A percentile compares a stretch with the other conserved stretches of the same genome.
phyloP scores from a whole-genome alignment of 2,329 filamentous ascomycete genomes.

The Monilinia fructicola region DNA sequence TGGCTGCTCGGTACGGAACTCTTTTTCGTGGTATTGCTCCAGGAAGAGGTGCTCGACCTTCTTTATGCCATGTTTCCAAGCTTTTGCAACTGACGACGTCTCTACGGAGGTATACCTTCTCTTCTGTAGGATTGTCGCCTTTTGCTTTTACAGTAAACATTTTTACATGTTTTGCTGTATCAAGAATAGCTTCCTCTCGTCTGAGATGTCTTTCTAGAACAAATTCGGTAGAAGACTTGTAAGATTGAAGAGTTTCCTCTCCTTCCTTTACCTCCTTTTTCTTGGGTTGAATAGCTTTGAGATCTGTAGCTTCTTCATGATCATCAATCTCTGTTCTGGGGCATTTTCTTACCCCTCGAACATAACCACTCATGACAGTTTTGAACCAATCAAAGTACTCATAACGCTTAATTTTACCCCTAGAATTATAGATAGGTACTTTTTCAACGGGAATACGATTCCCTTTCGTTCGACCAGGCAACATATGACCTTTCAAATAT shows the following conservation, averaged over 20 bases:
- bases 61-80: slow-evolving; percentile 96
- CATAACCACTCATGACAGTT: slow-evolving; percentile 72
- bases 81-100: slow-evolving; percentile 87
- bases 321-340: slow-evolving; percentile 72
- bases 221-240: slow-evolving; percentile 82
- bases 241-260: slow-evolving; percentile 81
- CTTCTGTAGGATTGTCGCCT: slow-evolving; percentile 68
- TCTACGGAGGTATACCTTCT: slow-evolving; percentile 75
- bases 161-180: slow-evolving; percentile 67
- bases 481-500: slow-evolving; percentile 77
- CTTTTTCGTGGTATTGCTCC: slow-evolving; percentile 78
- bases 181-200: slow-evolving; percentile 82
- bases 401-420: slow-evolving; percentile 74
- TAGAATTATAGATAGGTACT: slow-evolving; percentile 72
- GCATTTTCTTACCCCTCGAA: slow-evolving; percentile 49
- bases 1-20: slow-evolving; percentile 89
- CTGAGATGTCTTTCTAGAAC: slow-evolving; percentile 83
- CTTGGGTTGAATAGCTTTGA: slow-evolving; percentile 69
- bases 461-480: slow-evolving; percentile 89
- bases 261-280: slow-evolving; percentile 73
- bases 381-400: slow-evolving; percentile 89
- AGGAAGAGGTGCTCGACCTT: slow-evolving; percentile 72
- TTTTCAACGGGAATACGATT: slow-evolving; percentile 76
- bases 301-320: slow-evolving; percentile 73
- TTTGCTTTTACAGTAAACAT: slow-evolving; percentile 74